Evolutionary conservation across 495 filamentous ascomycete genomes (phyloP).

Genomic region (Tuber brumale): DNA sequence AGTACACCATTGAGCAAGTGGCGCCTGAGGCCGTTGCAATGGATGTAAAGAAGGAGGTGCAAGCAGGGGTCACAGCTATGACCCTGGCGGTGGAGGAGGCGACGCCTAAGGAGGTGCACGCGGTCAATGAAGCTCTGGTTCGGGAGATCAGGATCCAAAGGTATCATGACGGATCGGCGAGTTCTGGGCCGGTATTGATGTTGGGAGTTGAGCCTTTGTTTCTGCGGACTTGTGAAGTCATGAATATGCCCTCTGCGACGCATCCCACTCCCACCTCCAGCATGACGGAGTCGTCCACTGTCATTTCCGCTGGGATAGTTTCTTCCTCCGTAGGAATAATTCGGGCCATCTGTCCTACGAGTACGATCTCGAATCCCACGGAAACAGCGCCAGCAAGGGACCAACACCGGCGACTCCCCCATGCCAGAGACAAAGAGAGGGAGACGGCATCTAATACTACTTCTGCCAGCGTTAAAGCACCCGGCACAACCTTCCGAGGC

Average conservation of each 20-base stretch:
- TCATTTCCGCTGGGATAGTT: conserved; percentile 11
- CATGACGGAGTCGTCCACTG: conserved; percentile 8
- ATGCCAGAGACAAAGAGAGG: conserved; percentile 29
- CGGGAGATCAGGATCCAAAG: conserved; percentile 2
- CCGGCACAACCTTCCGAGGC: conserved; percentile 9
- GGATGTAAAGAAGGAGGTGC: conserved; percentile 14
- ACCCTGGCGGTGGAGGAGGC: conserved; percentile 8
- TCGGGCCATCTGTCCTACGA: neutral
- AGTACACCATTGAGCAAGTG: conserved; percentile 41
- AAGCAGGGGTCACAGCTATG: too few species aligned
- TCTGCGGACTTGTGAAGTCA: conserved; percentile 15
- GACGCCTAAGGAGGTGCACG: conserved; percentile 11
- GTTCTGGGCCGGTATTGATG: conserved; percentile 11
- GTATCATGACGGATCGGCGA: neutral
- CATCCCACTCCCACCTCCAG: conserved; percentile 13
- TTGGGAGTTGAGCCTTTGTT: conserved; percentile 5
- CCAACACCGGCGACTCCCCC: conserved; percentile 16
- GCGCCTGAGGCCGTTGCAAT: conserved; percentile 43
- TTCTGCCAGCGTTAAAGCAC: conserved; percentile 19
- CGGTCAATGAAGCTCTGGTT: conserved; percentile 5
- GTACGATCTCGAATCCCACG: conserved; percentile 1
- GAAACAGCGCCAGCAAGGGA: neutral
- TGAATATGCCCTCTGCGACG: conserved; percentile 22
- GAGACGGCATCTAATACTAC: conserved; percentile 20
- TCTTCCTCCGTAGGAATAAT: conserved; percentile 8